phyloP scores from a whole-genome alignment of 2,329 filamentous ascomycete species.

The Fusarium proliferatum region DNA sequence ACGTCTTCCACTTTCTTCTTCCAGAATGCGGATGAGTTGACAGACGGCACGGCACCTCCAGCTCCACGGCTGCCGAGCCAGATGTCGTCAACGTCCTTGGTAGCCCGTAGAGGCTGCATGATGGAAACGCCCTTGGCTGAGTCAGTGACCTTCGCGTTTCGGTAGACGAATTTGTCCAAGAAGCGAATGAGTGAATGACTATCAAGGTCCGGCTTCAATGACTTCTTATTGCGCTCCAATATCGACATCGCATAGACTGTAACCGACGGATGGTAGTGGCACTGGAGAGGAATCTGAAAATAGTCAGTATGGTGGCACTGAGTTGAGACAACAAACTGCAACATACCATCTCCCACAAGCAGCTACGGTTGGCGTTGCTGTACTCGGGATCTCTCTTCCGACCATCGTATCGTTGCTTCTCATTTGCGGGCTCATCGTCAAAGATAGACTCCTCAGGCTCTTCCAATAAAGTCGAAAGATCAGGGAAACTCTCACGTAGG shows the following conservation, averaged over 20 bases:
- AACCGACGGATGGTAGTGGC: conserved; percentile 94
- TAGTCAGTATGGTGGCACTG: conserved; percentile 33
- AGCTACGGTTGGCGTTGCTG: conserved; percentile 91
- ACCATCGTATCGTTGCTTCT: conserved; percentile 75
- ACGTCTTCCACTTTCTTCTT: conserved; percentile 89
- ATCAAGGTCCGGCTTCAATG: conserved; percentile 89
- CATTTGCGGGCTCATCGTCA: conserved; percentile 67
- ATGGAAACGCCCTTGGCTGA: conserved; percentile 83
- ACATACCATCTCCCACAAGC: conserved; percentile 88
- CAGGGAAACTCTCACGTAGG: conserved; percentile 81
- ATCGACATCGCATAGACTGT: conserved; percentile 82
- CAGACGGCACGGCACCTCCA: conserved; percentile 52
- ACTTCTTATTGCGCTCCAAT: conserved; percentile 74
- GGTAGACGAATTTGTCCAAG: conserved; percentile 98
- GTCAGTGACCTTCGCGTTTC: conserved; percentile 81
- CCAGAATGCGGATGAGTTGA: conserved; percentile 94
- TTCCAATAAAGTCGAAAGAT: conserved; percentile 80
- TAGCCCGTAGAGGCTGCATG: conserved; percentile 85
- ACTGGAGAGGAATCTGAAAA: conserved; percentile 52
- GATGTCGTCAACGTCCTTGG: conserved; percentile 65
- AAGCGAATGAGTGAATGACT: conserved; percentile 95
- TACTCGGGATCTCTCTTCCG: conserved; percentile 92
- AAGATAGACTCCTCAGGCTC: conserved; percentile 77
- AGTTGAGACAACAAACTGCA: neutral
- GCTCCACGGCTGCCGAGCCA: conserved; percentile 65